Evolutionary conservation across 192 early-diverging fungal genomes (phyloP), one percentile per base, ranked within the genome.

Genomic region (Phycomyces blakesleeanus): DNA sequence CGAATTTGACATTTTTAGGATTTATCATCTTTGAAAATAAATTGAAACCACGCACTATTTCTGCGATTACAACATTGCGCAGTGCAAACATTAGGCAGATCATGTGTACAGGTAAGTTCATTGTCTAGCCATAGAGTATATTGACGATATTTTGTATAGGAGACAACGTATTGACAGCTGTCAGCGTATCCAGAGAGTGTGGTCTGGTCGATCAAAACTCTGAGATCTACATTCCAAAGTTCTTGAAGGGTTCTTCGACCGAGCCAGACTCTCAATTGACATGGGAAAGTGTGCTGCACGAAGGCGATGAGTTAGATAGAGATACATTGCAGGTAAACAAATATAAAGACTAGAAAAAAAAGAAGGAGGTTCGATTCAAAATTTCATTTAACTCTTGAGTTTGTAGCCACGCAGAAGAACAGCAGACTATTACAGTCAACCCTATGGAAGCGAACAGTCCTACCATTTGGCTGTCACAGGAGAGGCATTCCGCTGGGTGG

Each of bases 11-110:
- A 3, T 99, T 98, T 73, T 73, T 99, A 56, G 98, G 96, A 0
- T 94, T 99, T 57, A 84, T 99, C 47, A 83, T 99, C 22, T 99
- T 99, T 84, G 98, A 99, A 69, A 99, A 99, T 84, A 98, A 96
- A 80, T 75, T 98, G 24, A 99, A 99, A 66, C 85, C 91, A 3
- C 88, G 87, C 4, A 95, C 95, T 0, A 76, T 85, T 14, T 76
- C 83, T 3, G 90, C 94, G 3, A 79, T 99, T 8, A 78, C 87
- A 29, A 85, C 84, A 27, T 79, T 99, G 20, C 76, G 84, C 24
- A 81, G 81, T 22, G 98, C 98, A 11, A 79, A 83, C 18, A 95
- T 99, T 57, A 82, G 95, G 26, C 91, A 93, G 77, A 87, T 98
- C 44, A 99, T 99, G 98, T 98, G 96, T 67, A 98, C 98, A 0